Evolutionary conservation across 2,329 filamentous ascomycete genomes (phyloP).

Genomic region (Neonectria punicea): DNA sequence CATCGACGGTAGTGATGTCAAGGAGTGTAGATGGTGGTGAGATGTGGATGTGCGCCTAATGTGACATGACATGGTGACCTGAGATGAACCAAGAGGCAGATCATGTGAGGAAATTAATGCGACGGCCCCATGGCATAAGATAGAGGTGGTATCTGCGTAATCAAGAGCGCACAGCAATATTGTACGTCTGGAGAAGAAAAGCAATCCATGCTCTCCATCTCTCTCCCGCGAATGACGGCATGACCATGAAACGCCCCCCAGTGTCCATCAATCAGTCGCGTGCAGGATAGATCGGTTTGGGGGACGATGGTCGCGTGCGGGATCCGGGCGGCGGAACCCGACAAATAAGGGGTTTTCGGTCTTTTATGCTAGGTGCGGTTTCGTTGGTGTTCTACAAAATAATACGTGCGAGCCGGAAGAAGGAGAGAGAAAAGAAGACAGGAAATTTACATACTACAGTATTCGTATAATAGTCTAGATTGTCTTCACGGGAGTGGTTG

Average conservation of each 20-base stretch:
- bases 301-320: slow-evolving; percentile 3
- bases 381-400: no score
- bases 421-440: no score
- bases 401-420: no score
- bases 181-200: neutral
- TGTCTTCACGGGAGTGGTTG: neutral
- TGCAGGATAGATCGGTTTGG: slow-evolving; percentile 9
- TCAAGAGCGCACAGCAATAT: neutral
- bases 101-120: neutral
- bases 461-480: no score
- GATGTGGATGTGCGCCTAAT: neutral
- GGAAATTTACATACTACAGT: no score
- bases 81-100: neutral
- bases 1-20: neutral
- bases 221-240: neutral
- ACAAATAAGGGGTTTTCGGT: neutral
- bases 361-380: neutral
- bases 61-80: neutral
- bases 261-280: neutral
- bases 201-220: neutral
- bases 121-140: neutral
- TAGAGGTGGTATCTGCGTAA: neutral
- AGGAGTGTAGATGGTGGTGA: neutral
- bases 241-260: neutral
- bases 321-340: slow-evolving; percentile 1